These are phyloP conservation scores for Sesbania bispinosa DNA, from an alignment of 306 rosid genomes.

Conservation along the genomic window DNA sequence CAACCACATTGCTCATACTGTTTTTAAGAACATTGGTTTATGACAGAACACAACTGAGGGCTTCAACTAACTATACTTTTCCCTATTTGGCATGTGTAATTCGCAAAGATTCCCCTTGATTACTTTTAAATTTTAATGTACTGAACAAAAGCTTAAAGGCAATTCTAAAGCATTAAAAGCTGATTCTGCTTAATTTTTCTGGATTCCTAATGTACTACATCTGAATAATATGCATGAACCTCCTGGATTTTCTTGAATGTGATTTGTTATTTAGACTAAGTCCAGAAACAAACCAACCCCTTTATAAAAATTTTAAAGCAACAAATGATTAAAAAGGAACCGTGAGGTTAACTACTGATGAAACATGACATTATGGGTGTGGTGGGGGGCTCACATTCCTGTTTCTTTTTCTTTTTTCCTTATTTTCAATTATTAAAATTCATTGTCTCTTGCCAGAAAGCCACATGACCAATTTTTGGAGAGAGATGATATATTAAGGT, in stretches of 20 bases:
- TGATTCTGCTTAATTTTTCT: neutral
- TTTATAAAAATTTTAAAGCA: conserved; percentile 34
- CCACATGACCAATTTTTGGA: conserved; percentile 71
- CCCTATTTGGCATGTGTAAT: conserved; percentile 15
- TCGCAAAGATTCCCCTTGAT: conserved; percentile 24
- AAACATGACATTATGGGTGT: conserved; percentile 62
- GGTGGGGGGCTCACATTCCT: conserved; percentile 63
- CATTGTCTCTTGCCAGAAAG: conserved; percentile 74
- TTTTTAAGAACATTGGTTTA: conserved; percentile 6
- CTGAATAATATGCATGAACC: conserved; percentile 36
- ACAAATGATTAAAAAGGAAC: conserved; percentile 53
- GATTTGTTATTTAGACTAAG: conserved; percentile 18
- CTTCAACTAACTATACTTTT: neutral
- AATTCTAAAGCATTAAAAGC: too few relatives aligned
- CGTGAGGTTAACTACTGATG: conserved; percentile 56
- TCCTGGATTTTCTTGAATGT: conserved; percentile 26
- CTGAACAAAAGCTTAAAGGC: conserved; percentile 6
- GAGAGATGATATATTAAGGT: conserved; percentile 49
- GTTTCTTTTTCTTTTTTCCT: conserved; percentile 45
- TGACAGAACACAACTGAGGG: conserved; percentile 14
- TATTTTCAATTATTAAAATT: conserved; percentile 56
- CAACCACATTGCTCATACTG: conserved; percentile 21
- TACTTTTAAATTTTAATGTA: conserved; percentile 14
- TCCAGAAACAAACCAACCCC: conserved; percentile 38
- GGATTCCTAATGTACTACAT: neutral